These are phyloP conservation scores for Lasiodiplodia sp. DNA, from an alignment of 2,329 filamentous ascomycete genomes.

Conservation along the genomic window DNA sequence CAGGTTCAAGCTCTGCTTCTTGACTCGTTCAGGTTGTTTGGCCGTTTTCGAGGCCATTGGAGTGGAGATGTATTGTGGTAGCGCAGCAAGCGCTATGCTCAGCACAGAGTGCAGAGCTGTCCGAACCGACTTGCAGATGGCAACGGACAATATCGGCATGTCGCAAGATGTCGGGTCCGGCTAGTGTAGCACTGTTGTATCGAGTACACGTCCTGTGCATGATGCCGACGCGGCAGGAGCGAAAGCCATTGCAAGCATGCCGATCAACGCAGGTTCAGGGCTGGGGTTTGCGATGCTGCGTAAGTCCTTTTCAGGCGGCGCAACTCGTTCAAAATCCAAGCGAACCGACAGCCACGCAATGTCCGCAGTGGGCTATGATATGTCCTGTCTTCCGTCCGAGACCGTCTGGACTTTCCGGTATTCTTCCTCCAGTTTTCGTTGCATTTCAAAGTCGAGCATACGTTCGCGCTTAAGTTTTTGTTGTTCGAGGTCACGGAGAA, in stretches of 20 bases:
- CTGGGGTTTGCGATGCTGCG: neutral
- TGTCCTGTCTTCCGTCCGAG: slow-evolving; percentile 39
- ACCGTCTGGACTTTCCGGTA: slow-evolving; percentile 90
- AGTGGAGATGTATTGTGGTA: neutral
- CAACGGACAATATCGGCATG: neutral
- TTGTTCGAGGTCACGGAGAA: slow-evolving; percentile 93
- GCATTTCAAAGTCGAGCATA: slow-evolving; percentile 93
- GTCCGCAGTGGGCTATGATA: neutral
- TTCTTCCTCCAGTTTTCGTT: slow-evolving; percentile 82
- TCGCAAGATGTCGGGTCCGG: neutral
- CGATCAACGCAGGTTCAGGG: neutral
- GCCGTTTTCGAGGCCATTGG: slow-evolving; percentile 8
- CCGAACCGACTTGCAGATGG: neutral
- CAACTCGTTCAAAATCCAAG: neutral
- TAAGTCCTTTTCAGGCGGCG: slow-evolving; percentile 5
- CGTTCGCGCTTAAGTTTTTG: slow-evolving; percentile 89
- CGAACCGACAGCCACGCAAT: neutral
- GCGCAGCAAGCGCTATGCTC: neutral
- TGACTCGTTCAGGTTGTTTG: neutral
- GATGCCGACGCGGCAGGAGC: neutral
- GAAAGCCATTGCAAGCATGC: neutral
- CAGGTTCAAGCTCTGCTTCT: neutral
- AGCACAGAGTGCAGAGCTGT: neutral
- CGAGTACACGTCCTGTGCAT: neutral
- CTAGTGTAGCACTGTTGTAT: neutral